Conservation (phyloP, 495 filamentous ascomycete genomes). For the Mytilinidion resinicola region DNA sequence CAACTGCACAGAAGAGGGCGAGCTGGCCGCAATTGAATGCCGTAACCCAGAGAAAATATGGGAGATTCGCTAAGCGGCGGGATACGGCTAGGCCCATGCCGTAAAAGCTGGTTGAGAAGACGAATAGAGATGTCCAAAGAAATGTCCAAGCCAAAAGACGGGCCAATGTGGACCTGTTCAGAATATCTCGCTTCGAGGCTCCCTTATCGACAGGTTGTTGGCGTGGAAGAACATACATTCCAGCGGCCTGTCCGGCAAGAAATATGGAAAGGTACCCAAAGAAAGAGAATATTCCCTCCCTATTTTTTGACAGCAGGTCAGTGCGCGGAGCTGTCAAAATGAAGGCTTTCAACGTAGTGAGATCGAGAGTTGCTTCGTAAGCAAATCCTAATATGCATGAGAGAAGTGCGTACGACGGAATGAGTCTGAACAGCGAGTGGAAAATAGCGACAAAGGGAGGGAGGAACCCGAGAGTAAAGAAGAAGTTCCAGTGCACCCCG, state of each 20-base stretch:
- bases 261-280: slow-evolving; percentile 92
- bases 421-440: slow-evolving; percentile 52
- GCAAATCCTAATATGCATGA: slow-evolving; percentile 55
- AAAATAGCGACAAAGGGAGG: slow-evolving; percentile 88
- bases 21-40: slow-evolving; percentile 83
- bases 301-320: slow-evolving; percentile 63
- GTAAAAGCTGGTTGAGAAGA: slow-evolving; percentile 58
- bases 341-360: slow-evolving; percentile 69
- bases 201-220: slow-evolving; percentile 19
- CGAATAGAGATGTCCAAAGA: slow-evolving; percentile 63
- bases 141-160: slow-evolving; percentile 53
- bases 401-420: slow-evolving; percentile 69
- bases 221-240: slow-evolving; percentile 69
- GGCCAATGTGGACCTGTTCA: slow-evolving; percentile 47
- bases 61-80: slow-evolving; percentile 83
- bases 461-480: slow-evolving; percentile 88
- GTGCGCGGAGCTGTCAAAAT: slow-evolving; percentile 77
- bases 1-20: slow-evolving; percentile 66
- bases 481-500: slow-evolving; percentile 99
- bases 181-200: slow-evolving; percentile 30
- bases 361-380: slow-evolving; percentile 73
- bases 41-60: slow-evolving; percentile 85
- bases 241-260: slow-evolving; percentile 76
- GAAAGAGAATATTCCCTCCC: slow-evolving; percentile 88
- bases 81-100: slow-evolving; percentile 72